Conservation (phyloP, 306 rosid genomes). For the Vigna hirtella region DNA sequence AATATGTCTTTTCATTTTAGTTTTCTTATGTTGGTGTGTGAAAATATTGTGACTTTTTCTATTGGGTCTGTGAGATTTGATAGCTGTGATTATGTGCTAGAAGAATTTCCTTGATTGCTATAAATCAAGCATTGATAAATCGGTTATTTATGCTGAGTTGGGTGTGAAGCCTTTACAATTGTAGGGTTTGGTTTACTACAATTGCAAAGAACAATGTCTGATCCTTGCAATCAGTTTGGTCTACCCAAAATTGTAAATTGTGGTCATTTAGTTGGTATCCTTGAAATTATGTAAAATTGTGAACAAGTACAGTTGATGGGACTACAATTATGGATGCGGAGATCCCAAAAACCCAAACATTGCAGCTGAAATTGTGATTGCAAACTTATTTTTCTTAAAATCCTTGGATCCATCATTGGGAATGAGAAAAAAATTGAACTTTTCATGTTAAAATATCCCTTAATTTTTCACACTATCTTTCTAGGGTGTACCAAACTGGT, state of each 20-base stretch:
- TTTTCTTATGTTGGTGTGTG: constrained; percentile 14
- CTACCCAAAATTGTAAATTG: background rate
- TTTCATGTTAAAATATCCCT: background rate
- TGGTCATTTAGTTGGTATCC: background rate
- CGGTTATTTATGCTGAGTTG: background rate
- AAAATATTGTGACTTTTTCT: background rate
- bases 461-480: background rate
- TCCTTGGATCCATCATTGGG: background rate
- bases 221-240: background rate
- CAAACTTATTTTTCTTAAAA: background rate
- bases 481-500: background rate
- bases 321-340: background rate
- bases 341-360: background rate
- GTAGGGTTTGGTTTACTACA: background rate
- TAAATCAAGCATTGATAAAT: constrained; percentile 7
- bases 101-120: background rate
- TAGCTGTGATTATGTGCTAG: background rate
- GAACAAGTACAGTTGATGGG: background rate
- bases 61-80: constrained; percentile 18
- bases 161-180: constrained; percentile 1
- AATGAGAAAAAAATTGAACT: background rate
- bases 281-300: background rate
- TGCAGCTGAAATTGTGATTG: background rate
- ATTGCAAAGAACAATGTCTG: background rate
- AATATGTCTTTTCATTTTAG: background rate